Base-by-base conservation (phyloP, 192 early-diverging fungal species). In the Coemansia sp. region DNA sequence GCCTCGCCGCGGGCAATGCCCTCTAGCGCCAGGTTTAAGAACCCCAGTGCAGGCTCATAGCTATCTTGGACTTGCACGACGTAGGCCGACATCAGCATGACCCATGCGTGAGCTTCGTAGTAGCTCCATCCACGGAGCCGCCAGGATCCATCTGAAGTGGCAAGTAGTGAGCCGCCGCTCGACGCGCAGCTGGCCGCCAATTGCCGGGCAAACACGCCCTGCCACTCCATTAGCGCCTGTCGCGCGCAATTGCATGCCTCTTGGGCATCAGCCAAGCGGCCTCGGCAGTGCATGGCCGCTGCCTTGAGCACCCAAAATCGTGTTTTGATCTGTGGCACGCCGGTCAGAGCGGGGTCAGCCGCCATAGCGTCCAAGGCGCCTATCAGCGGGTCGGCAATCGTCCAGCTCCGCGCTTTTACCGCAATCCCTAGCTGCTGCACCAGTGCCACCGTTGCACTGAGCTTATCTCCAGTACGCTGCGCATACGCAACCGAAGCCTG, bases 101-200 rank as follows among this genome's bases (percentile, higher is more conserved):
- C 69, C 78, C 78, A 81, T 2, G 68, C 78, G 59, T 81, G 78
- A 0, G 73, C 68, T 46, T 81, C 78, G 40, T 75, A 81, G 56
- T 81, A 81, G 32, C 65, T 63, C 62, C 73, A 71, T 0, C 78
- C 65, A 2, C 62, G 58, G 31, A 32, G 11, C 47, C 40, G 17
- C 53, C 32, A 39, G 41, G n/a, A n/a, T n/a, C n/a, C n/a, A n/a
- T n/a, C n/a, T n/a, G n/a, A n/a, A n/a, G n/a, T 41, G 12, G 25
- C 45, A 40, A 73, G 59, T n/a, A 62, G 41, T 15, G 67, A 68
- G 15, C 73, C 78, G 35, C 61, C 70, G 36, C 68, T 42, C 0
- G 69, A n/a, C 3, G 59, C 58, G n/a, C 54, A 10, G 24, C 54
- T 60, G 0, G 20, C 40, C 1, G 70, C 62, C 20, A 71, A 32